Conservation (phyloP, 208 protist species). For the Trypanosoma brucei region DNA sequence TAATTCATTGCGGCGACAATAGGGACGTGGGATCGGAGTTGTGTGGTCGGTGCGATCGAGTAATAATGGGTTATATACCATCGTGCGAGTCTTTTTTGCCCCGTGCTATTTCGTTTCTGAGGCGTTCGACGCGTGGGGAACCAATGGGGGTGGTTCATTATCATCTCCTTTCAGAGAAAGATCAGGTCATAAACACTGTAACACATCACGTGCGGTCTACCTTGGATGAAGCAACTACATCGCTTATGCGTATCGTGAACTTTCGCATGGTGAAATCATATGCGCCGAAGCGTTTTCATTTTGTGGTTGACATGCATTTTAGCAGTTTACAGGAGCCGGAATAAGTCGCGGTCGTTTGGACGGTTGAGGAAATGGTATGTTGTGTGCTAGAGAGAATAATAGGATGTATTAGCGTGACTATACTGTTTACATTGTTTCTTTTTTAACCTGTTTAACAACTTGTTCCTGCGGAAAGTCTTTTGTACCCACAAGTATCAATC, state of each 20-base stretch:
- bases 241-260: constrained; percentile 13
- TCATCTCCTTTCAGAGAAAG: constrained; percentile 77
- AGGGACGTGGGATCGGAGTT: constrained; percentile 62
- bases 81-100: constrained; percentile 70
- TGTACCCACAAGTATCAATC: not conserved
- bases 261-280: constrained; percentile 89
- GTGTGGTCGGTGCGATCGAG: constrained; percentile 74
- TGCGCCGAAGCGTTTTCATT: constrained; percentile 80
- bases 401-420: too few species aligned
- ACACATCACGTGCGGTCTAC: constrained; percentile 41
- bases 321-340: not conserved
- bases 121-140: constrained; percentile 12
- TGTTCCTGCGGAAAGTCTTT: not conserved
- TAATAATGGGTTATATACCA: constrained; percentile 91
- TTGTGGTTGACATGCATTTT: constrained; percentile 74
- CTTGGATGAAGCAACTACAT: constrained; percentile 39
- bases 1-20: constrained; percentile 80
- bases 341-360: not conserved
- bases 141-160: constrained; percentile 78
- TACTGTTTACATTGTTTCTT: constrained; percentile 4
- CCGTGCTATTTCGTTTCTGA: constrained; percentile 76
- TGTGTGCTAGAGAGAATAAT: too few species aligned
- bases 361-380: too few species aligned
- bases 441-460: not conserved
- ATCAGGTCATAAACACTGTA: constrained; percentile 22